Conservation (phyloP, 2,329 filamentous ascomycete genomes). For the Colletotrichum kahawae region DNA sequence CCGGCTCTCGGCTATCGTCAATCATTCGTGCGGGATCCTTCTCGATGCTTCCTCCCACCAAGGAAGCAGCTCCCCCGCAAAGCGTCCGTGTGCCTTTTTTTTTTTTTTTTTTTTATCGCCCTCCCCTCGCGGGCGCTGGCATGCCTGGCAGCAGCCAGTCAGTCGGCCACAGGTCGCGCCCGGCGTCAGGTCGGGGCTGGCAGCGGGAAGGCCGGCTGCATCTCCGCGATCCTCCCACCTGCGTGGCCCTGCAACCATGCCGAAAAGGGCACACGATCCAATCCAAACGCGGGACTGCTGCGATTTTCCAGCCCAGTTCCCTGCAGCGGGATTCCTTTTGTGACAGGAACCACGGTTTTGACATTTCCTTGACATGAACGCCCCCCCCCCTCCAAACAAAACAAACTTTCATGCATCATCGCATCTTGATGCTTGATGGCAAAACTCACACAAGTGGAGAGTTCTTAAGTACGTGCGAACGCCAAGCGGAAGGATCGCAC, state of each 20-base stretch:
- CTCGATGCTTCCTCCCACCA: not conserved
- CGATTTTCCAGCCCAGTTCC: not conserved
- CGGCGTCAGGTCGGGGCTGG: not conserved
- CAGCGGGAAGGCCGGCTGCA: slow-evolving; percentile 4
- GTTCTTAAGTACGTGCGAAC: not conserved
- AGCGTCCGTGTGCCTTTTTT: not conserved
- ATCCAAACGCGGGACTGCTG: not conserved
- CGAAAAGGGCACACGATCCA: not conserved
- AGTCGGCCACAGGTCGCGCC: not conserved
- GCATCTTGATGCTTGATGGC: not conserved
- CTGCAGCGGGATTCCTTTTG: not conserved
- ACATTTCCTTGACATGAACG: not conserved
- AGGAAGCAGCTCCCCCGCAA: not conserved
- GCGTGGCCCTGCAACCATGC: not conserved
- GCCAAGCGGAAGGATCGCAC: not conserved
- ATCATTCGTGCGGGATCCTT: not conserved
- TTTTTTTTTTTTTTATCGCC: not conserved
- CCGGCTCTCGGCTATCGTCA: not conserved
- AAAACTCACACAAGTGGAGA: not conserved
- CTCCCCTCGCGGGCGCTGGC: not conserved
- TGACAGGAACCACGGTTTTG: not conserved
- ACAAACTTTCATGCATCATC: not conserved
- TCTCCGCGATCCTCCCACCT: slow-evolving; percentile 2
- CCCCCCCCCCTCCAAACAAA: not conserved
- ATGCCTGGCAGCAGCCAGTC: not conserved